phyloP scores from a whole-genome alignment of 345 rosid species.

The Dimocarpus longan region DNA sequence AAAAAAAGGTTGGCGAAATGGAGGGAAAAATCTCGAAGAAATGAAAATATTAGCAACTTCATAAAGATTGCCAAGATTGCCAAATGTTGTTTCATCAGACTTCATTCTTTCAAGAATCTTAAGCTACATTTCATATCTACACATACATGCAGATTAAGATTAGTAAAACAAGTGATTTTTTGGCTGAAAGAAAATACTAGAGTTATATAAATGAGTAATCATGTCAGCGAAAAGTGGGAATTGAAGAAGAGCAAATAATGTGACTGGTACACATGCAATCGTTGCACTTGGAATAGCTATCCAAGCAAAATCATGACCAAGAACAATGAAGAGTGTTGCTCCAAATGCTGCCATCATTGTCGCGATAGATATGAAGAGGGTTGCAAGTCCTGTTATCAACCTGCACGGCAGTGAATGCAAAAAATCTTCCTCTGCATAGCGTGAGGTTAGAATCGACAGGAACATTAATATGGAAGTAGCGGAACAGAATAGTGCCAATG shows the following conservation, averaged over 20 bases:
- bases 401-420: constrained; percentile 36
- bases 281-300: constrained; percentile 12
- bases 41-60: too few relatives aligned
- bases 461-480: constrained; percentile 44
- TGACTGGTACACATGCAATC: constrained; percentile 23
- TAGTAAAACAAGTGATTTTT: not conserved
- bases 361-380: constrained; percentile 40
- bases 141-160: too few relatives aligned
- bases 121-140: too few relatives aligned
- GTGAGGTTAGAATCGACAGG: constrained; percentile 43
- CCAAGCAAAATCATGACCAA: constrained; percentile 28
- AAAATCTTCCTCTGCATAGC: constrained; percentile 46
- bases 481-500: constrained; percentile 37
- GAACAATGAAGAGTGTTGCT: constrained; percentile 32
- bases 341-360: constrained; percentile 46
- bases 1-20: too few relatives aligned
- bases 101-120: too few relatives aligned
- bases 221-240: constrained; percentile 37
- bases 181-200: constrained; percentile 11
- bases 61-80: too few relatives aligned
- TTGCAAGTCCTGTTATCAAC: constrained; percentile 34
- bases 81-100: too few relatives aligned
- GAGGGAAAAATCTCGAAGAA: too few relatives aligned
- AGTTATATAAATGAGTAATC: constrained; percentile 15
- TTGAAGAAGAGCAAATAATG: constrained; percentile 32